Evolutionary conservation across 2,329 filamentous ascomycete genomes (phyloP).

Genomic region (Bretziella fagacearum): DNA sequence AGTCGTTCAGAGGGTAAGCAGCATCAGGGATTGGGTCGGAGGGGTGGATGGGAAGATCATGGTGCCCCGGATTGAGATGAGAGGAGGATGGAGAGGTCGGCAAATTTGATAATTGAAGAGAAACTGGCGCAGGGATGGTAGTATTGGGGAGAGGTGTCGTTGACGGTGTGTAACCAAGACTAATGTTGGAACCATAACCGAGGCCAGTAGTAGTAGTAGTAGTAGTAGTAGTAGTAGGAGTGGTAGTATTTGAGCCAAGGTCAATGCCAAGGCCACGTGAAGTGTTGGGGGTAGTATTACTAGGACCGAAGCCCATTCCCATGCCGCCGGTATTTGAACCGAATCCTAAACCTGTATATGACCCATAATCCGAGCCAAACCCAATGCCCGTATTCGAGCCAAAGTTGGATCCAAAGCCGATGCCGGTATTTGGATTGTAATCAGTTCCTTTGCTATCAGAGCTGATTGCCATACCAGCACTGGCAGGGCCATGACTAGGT

Average conservation of each 20-base stretch:
- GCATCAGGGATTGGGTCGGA: conserved; percentile 14
- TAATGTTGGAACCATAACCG: conserved; percentile 2
- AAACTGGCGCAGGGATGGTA: not conserved
- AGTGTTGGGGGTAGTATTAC: too few relatives aligned
- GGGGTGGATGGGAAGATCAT: conserved; percentile 12
- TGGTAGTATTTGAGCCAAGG: too few relatives aligned
- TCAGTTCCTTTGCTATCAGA: not conserved
- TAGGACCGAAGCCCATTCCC: not conserved
- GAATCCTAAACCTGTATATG: not conserved
- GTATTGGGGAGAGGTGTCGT: conserved; percentile 1
- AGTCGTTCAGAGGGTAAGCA: conserved; percentile 15
- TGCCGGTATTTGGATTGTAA: not conserved
- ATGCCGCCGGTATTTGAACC: not conserved
- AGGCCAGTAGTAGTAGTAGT: too few relatives aligned
- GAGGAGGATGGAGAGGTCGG: too few relatives aligned
- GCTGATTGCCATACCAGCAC: conserved; percentile 3
- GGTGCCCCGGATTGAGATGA: too few relatives aligned
- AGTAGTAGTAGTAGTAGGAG: too few relatives aligned
- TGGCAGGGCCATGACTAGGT: not conserved
- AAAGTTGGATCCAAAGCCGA: not conserved
- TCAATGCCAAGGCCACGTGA: too few relatives aligned
- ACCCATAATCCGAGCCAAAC: not conserved
- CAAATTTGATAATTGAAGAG: not conserved
- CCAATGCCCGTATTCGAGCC: not conserved
- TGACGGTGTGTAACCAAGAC: not conserved